A percentile compares a stretch with the other conserved stretches of the same genome.
Conservation (phyloP, 2,329 filamentous ascomycete species). For the Chrysoporthe puriensis region DNA sequence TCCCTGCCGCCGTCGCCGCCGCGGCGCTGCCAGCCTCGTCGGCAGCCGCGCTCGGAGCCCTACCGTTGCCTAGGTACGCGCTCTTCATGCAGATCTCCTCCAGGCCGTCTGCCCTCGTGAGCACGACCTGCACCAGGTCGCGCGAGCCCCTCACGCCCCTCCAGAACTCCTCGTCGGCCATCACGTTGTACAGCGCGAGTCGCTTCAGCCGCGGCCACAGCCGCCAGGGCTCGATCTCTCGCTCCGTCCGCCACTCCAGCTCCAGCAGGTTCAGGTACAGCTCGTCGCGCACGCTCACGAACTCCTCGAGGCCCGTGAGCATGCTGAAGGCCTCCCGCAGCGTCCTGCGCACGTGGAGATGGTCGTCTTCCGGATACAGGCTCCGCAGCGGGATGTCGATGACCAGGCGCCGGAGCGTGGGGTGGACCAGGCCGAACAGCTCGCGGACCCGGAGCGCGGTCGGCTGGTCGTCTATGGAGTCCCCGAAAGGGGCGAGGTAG, state of each 20-base stretch:
- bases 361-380: conserved; percentile 47
- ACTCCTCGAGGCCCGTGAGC: conserved; percentile 50
- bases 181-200: conserved; percentile 48
- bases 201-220: conserved; percentile 47
- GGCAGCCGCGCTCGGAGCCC: neutral
- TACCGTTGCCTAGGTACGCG: neutral
- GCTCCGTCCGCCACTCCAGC: conserved; percentile 30
- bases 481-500: conserved; percentile 45
- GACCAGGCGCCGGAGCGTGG: conserved; percentile 48
- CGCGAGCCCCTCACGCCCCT: conserved; percentile 42
- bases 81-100: conserved; percentile 43
- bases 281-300: conserved; percentile 52
- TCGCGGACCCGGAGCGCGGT: conserved; percentile 46
- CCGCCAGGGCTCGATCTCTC: conserved; percentile 45
- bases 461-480: conserved; percentile 43
- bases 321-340: conserved; percentile 50
- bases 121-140: conserved; percentile 46
- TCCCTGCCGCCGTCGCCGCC: conserved; percentile 3
- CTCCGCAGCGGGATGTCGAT: conserved; percentile 53
- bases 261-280: conserved; percentile 42
- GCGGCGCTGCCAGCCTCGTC: neutral
- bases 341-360: conserved; percentile 43
- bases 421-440: conserved; percentile 46
- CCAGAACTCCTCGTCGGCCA: conserved; percentile 44
- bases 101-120: conserved; percentile 44